Base-by-base conservation (phyloP, 371 early-diverging fungal genomes). In the Funneliformis caledonium region DNA sequence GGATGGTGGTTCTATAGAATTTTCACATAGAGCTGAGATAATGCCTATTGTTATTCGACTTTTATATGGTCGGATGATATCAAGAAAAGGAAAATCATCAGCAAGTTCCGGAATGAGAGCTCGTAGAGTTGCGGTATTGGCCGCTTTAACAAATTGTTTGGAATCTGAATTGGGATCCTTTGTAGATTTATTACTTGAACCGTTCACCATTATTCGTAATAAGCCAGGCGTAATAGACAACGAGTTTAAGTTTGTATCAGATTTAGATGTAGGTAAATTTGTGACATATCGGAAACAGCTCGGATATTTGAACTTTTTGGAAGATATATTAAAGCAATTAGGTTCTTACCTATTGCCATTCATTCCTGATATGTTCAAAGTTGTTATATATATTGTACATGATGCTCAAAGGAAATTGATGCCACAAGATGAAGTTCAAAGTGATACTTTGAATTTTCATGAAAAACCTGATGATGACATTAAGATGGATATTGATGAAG, bases 1-100 rank as follows among this genome's bases (percentile, higher is more conserved):
- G 37, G 89, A 92, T 47, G 87, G 86, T 45, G 86, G 85, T 8
- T 85, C 88, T 26, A 90, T 95, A 73, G 92, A 92, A 76, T 83
- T 87, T 3, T 84, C 88, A 14, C 93, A 96, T 82, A 94, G 94
- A 42, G 84, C 85, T 7, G 88, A 88, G 45, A 79, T 95, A 33
- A 90, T 95, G 89, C 92, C 92, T 16, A 87, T 96, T 45, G 82
- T 97, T 2, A 87, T 93, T 81, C 93, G 97, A 33, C 83, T 99
- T 42, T 88, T 99, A 10, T 97, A 94, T 83, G 99, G 99, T 31
- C 95, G 96, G 82, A 86, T 96, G 80, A 89, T 95, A 67, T 91
- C 90, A 61, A 88, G 93, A 56, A 88, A 88, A 16, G 93, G 94
- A 31, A 90, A 91, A 81, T 83, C 86, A 12, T 88, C 91, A 43